Evolutionary conservation across 306 rosid genomes (phyloP), one percentile per base, ranked within the genome.

Genomic region (Cicer chorassanicum): DNA sequence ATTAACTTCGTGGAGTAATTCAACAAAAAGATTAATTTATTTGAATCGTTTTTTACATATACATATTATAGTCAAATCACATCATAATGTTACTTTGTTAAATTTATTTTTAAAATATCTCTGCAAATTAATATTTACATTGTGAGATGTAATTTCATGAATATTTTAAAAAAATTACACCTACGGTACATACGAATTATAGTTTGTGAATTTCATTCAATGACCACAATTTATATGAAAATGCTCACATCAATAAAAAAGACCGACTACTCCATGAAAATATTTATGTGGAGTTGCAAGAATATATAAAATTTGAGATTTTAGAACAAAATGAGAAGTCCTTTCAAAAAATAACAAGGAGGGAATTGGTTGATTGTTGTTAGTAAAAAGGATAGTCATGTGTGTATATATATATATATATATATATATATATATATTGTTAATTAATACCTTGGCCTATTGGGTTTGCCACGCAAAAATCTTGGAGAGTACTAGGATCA

Each of bases 381-480:
- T 29, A 29, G 4, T 29, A 29, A 29, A 29, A 29, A 29, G 34
- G 34, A 29, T 29, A 6, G 4, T 14, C 51, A 16, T n/a, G n/a
- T n/a, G n/a, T n/a, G n/a, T 13, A 19, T 0, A 29, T 36, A 75
- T 50, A 19, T 6, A 16, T 54, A 29, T 29, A 29, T 29, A 29
- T 13, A 19, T 0, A 29, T 36, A 75, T 50, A 19, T 6, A 16
- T 54, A 29, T 29, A 29, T 29, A 29, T 29, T 29, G 34, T 29
- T 29, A 29, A 29, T 29, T 21, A 21, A 29, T 79, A 84, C 87
- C 87, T 76, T 73, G 77, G 21, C 21, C 49, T 9, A 73, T 59
- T 7, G 88, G 77, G 7, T 70, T 40, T 36, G 84, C 75, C 9
- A 85, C 88, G 21, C 88, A 85, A 56, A 85, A 85, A 82, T 85